phyloP scores from a whole-genome alignment of 2,329 filamentous ascomycete genomes.

The Colletotrichum melonis region DNA sequence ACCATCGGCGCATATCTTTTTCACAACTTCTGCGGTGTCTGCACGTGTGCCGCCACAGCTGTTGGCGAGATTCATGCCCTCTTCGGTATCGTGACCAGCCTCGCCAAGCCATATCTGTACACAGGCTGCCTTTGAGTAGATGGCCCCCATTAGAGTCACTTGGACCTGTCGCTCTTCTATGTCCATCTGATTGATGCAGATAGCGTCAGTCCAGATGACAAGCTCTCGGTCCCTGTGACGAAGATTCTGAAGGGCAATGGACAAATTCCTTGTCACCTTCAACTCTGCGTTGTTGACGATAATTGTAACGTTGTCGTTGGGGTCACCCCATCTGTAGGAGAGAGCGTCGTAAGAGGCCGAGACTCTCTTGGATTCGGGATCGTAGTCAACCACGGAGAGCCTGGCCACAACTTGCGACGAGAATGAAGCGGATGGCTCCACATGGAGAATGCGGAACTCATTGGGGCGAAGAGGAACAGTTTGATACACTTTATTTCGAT shows the following conservation, averaged over 20 bases:
- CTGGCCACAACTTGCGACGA: background rate
- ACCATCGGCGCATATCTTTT: background rate
- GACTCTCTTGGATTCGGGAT: too few relatives aligned
- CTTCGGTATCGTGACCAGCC: background rate
- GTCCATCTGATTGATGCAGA: background rate
- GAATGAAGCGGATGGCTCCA: background rate
- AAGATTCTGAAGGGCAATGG: background rate
- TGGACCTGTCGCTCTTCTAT: background rate
- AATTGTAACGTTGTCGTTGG: background rate
- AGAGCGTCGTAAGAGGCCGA: background rate
- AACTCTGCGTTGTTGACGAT: background rate
- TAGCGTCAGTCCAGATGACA: background rate
- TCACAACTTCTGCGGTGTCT: background rate
- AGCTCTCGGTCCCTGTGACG: background rate
- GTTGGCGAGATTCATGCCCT: background rate
- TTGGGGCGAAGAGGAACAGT: background rate
- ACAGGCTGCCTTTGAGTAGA: background rate
- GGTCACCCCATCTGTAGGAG: background rate
- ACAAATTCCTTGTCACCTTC: background rate
- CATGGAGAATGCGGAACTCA: background rate
- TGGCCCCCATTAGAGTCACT: background rate
- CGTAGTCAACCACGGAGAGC: background rate
- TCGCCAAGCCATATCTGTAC: conserved; percentile 1
- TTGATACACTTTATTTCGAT: background rate
- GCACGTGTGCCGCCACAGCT: background rate